Base-by-base conservation (phyloP, 306 rosid genomes). In the Nissolia schottii region DNA sequence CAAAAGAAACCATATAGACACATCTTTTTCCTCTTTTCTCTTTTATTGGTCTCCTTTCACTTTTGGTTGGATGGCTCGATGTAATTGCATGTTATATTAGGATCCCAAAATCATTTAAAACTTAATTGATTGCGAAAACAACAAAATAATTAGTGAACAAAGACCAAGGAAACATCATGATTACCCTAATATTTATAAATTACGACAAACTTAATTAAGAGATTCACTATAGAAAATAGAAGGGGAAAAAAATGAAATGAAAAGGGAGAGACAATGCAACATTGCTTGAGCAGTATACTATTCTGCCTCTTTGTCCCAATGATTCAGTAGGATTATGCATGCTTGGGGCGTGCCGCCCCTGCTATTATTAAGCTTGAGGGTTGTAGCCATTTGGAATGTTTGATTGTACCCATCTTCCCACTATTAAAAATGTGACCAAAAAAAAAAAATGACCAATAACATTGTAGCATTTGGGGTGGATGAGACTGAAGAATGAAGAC, bases 81-180 rank as follows among this genome's bases (percentile, higher is more conserved):
- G 82, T 50, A 48, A 67, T 55, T 67, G 41, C 35, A 57, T 61
- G 64, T 31, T 37, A 82, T 41, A 82, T 72, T 71, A 82, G 67
- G 80, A 83, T 72, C 90, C 85, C 86, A 80, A 81, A 70, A 73
- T 79, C 76, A 71, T 71, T 67, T 65, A 10, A 74, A 82, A 54
- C 85, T 73, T 65, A 54, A 84, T 81, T 81, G 79, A 84, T 83
- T 81, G 79, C 85, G 79, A 77, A 80, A 71, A 80, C 85, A 87
- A 83, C 97, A 86, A 84, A 85, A 92, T 87, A 72, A 89, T 86
- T 86, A 86, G 77, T 66, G 82, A 75, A 46, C 73, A 81, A 74
- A 79, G 82, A 76, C 73, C 77, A 74, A 79, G 51, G 85, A 74
- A 75, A 86, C 96, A 89, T 74, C 82, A 92, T 89, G 81, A 92